A percentile compares a stretch with the other conserved stretches of the same genome.
Conservation (phyloP, 768 basidiomycete genomes). For the Panellus pusillus region DNA sequence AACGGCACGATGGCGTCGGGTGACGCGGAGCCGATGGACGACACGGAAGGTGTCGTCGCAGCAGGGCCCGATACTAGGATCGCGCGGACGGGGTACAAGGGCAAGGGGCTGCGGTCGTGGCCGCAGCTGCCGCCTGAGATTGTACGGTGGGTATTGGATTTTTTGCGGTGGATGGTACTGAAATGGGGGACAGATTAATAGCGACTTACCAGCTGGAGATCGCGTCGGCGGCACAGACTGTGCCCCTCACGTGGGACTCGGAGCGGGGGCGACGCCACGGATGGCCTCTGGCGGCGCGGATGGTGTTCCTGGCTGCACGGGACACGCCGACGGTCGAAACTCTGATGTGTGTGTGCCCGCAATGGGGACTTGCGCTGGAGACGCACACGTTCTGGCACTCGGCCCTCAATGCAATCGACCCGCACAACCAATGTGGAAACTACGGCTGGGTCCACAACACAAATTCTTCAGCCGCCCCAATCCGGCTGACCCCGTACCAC, state of each 20-base stretch:
- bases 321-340: constrained; percentile 6
- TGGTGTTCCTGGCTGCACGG: constrained; percentile 1
- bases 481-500: constrained; percentile 49
- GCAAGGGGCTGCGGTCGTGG: constrained; percentile 18
- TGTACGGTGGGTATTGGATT: constrained; percentile 10
- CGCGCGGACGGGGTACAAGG: constrained; percentile 10
- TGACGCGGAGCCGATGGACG: too few relatives aligned
- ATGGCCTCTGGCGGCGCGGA: background rate
- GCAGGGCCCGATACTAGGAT: background rate
- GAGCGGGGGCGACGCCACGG: background rate
- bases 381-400: constrained; percentile 3
- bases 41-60: too few relatives aligned
- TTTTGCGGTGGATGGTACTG: background rate
- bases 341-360: constrained; percentile 13
- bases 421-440: background rate
- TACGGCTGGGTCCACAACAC: background rate
- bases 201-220: constrained; percentile 3
- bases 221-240: background rate
- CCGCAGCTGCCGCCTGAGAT: constrained; percentile 15
- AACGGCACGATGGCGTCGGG: too few relatives aligned
- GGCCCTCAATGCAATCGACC: constrained; percentile 8
- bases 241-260: constrained; percentile 4
- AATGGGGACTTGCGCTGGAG: constrained; percentile 15
- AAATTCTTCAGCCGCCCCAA: constrained; percentile 25
- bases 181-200: background rate